Evolutionary conservation across 768 basidiomycete genomes (phyloP).

Genomic region (Filobasidium wieringae): DNA sequence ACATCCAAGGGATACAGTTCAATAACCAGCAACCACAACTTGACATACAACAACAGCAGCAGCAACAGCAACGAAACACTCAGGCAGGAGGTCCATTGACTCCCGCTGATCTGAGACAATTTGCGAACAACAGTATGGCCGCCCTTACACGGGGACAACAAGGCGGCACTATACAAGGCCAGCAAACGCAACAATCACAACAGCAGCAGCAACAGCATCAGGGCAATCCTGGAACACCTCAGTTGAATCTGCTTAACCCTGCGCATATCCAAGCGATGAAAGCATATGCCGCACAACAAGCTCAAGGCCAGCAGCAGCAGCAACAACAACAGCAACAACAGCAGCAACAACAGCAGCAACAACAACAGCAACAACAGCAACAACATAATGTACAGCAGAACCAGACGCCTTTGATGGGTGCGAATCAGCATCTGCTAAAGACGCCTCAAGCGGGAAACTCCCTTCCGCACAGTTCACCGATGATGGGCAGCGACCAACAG

Average conservation of each 20-base stretch:
- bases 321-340: background rate
- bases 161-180: background rate
- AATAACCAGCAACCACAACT: background rate
- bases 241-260: background rate
- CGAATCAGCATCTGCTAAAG: background rate
- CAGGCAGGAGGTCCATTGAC: background rate
- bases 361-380: background rate
- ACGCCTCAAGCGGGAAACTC: background rate
- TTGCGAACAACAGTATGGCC: background rate
- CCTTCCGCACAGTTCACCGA: background rate
- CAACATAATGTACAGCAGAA: background rate
- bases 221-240: too few relatives aligned
- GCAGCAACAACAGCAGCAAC: background rate
- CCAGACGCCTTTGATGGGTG: background rate
- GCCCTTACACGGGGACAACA: background rate
- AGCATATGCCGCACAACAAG: background rate
- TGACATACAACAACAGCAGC: background rate
- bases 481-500: background rate
- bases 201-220: background rate
- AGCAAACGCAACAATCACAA: background rate
- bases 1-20: background rate
- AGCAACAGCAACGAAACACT: slow-evolving; percentile 1
- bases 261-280: background rate
- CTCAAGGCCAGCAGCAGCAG: background rate
- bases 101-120: background rate